These are phyloP conservation scores for Trametes sanguinea DNA, from an alignment of 768 basidiomycete species.

Conservation along the genomic window DNA sequence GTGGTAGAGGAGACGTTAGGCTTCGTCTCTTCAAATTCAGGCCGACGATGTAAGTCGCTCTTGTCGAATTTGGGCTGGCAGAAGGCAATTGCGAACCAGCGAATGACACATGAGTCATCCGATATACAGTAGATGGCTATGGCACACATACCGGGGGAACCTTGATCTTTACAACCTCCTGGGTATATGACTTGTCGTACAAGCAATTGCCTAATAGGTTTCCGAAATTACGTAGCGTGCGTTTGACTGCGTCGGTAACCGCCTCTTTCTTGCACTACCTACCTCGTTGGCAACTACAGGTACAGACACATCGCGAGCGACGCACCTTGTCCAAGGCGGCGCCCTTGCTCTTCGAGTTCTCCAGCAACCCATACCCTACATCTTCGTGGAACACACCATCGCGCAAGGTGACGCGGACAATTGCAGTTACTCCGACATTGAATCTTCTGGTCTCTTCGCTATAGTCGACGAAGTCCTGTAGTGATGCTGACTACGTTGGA, in stretches of 20 bases:
- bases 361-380: constrained; percentile 84
- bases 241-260: constrained; percentile 92
- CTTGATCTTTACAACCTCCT: constrained; percentile 86
- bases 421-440: constrained; percentile 78
- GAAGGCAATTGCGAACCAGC: neutral
- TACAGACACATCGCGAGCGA: neutral
- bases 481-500: constrained; percentile 73
- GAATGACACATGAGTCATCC: neutral
- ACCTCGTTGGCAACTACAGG: neutral
- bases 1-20: constrained; percentile 25
- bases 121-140: neutral
- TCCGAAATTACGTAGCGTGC: constrained; percentile 89
- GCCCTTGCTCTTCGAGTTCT: constrained; percentile 85
- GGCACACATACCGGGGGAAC: constrained; percentile 68
- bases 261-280: constrained; percentile 96
- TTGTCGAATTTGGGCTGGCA: constrained; percentile 67
- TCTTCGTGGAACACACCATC: constrained; percentile 94
- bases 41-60: constrained; percentile 65
- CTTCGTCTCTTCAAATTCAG: constrained; percentile 61
- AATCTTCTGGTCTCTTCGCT: constrained; percentile 66
- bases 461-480: constrained; percentile 78
- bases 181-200: constrained; percentile 91
- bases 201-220: constrained; percentile 95
- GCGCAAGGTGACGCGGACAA: constrained; percentile 82
- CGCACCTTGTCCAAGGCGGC: constrained; percentile 89